Conservation (phyloP, 108 stramenopile genomes). For the Poteriospumella lacustris region DNA sequence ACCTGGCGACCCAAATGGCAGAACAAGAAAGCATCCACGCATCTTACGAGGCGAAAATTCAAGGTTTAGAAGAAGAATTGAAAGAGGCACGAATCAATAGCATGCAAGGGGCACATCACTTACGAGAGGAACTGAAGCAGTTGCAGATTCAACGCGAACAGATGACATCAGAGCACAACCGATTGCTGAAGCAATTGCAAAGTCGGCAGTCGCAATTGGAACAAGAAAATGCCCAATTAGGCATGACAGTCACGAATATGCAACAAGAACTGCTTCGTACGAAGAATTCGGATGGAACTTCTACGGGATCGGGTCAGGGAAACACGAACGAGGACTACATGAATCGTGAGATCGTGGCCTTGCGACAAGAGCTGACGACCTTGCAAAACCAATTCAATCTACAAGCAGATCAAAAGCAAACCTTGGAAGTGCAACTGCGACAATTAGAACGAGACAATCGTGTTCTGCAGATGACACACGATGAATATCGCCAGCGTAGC, state of each 20-base stretch:
- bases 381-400: too few species aligned
- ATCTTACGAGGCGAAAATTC: neutral
- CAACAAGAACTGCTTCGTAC: neutral
- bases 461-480: too few species aligned
- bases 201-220: constrained; percentile 10
- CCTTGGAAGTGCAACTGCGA: too few species aligned
- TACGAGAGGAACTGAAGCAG: constrained; percentile 6
- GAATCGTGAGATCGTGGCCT: too few species aligned
- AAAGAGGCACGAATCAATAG: neutral
- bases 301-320: too few species aligned
- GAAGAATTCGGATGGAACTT: neutral
- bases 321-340: too few species aligned
- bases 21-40: neutral
- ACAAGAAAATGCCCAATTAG: constrained; percentile 8
- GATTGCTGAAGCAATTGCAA: neutral
- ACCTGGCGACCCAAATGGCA: neutral
- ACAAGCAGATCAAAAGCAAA: too few species aligned
- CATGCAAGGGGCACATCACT: neutral
- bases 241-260: neutral
- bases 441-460: too few species aligned
- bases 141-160: neutral
- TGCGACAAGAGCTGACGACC: too few species aligned
- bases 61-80: neutral
- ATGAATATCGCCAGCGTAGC: too few species aligned
- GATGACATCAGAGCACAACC: neutral